phyloP scores from a whole-genome alignment of 176 grass and related monocot genomes.

The Chrysopogon serrulatus region DNA sequence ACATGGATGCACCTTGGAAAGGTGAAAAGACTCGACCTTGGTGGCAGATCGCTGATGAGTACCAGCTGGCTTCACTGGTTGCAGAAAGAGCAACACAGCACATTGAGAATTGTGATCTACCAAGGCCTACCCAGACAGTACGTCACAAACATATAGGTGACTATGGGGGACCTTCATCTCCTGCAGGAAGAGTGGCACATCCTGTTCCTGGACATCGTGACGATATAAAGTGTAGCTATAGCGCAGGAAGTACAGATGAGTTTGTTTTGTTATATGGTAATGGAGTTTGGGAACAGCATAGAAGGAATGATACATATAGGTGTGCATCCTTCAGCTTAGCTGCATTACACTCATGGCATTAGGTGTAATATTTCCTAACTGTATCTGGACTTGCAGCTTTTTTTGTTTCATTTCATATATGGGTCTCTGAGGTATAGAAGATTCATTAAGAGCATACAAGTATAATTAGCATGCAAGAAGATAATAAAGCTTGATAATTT shows the following conservation, averaged over 20 bases:
- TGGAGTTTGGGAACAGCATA: conserved; percentile 9
- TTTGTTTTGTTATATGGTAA: conserved; percentile 7
- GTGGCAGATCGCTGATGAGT: conserved; percentile 74
- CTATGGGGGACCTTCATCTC: conserved; percentile 6
- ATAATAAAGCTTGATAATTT: neutral
- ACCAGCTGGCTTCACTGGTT: conserved; percentile 76
- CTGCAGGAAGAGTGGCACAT: conserved; percentile 17
- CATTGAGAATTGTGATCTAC: conserved; percentile 90
- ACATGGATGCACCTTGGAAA: conserved; percentile 37
- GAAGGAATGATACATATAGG: conserved; percentile 40
- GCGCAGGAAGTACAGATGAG: conserved; percentile 19
- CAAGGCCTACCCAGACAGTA: conserved; percentile 58
- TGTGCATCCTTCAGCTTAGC: conserved; percentile 11
- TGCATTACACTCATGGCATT: neutral
- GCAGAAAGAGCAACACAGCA: conserved; percentile 60
- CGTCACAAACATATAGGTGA: conserved; percentile 17
- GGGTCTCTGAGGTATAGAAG: neutral
- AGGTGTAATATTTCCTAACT: neutral
- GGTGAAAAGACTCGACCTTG: conserved; percentile 60
- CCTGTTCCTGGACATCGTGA: conserved; percentile 23
- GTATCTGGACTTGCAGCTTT: neutral
- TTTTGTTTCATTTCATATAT: neutral
- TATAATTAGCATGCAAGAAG: neutral
- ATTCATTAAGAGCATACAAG: neutral
- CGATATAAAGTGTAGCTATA: conserved; percentile 15